A percentile compares a stretch with the other conserved stretches of the same genome.
Conservation (phyloP, 2,329 filamentous ascomycete species). For the Fusarium subglutinans region DNA sequence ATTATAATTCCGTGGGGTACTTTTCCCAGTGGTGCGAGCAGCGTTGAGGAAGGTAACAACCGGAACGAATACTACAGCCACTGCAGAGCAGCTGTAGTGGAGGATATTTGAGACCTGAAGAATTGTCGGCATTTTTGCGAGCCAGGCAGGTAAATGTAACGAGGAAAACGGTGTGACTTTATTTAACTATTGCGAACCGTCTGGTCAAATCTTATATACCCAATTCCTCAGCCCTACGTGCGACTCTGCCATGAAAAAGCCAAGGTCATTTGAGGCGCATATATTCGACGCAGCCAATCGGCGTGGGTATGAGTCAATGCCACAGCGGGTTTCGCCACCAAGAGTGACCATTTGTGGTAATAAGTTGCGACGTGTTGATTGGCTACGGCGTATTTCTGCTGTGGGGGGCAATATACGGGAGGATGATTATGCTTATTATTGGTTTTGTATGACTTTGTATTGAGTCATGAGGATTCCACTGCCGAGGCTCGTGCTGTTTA, state of each 20-base stretch:
- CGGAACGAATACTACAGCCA: not conserved
- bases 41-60: not conserved
- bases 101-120: slow-evolving; percentile 7
- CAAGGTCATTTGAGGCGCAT: not conserved
- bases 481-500: slow-evolving; percentile 10
- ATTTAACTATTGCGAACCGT: not conserved
- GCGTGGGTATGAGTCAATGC: slow-evolving; percentile 1
- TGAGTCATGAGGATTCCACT: slow-evolving; percentile 38
- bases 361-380: not conserved
- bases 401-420: not conserved
- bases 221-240: slow-evolving; percentile 3
- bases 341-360: not conserved
- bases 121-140: slow-evolving; percentile 9
- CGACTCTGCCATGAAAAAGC: not conserved
- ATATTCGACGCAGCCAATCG: slow-evolving; percentile 18
- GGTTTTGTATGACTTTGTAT: not conserved
- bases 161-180: not conserved
- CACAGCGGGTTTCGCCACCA: slow-evolving; percentile 3
- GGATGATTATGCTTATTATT: not conserved
- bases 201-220: slow-evolving; percentile 3
- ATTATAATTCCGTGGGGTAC: not conserved
- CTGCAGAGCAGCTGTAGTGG: slow-evolving; percentile 20
- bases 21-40: not conserved
- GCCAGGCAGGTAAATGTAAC: not conserved
- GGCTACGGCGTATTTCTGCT: not conserved